These are phyloP conservation scores for Wickerhamiella cacticola DNA, from an alignment of 805 yeast genomes.

Conservation along the genomic window DNA sequence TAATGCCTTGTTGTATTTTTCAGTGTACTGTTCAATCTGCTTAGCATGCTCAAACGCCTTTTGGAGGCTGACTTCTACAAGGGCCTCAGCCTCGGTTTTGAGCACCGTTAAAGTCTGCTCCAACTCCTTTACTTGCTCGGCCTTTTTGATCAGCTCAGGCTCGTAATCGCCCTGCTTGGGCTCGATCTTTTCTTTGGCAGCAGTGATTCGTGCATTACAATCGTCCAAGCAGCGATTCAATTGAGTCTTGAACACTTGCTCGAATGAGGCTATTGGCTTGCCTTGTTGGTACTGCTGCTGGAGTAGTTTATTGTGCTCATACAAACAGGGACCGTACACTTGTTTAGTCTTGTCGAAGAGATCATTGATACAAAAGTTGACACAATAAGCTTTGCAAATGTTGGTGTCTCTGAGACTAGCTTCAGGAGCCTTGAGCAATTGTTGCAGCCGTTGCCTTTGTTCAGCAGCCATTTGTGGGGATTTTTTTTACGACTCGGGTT, in stretches of 20 bases:
- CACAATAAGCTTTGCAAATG: constrained; percentile 71
- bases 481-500: no score
- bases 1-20: constrained; percentile 10
- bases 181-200: constrained; percentile 53
- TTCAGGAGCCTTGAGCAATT: constrained; percentile 54
- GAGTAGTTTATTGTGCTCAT: constrained; percentile 42
- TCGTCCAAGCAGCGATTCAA: constrained; percentile 50
- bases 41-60: constrained; percentile 55
- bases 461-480: constrained; percentile 43
- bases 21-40: constrained; percentile 33
- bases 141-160: constrained; percentile 27
- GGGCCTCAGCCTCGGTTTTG: constrained; percentile 27
- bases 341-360: constrained; percentile 63
- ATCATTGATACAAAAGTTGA: constrained; percentile 80
- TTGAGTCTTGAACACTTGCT: constrained; percentile 35
- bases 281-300: constrained; percentile 3
- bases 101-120: constrained; percentile 42
- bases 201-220: constrained; percentile 50
- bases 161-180: constrained; percentile 34
- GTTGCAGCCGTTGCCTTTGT: constrained; percentile 64
- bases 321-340: constrained; percentile 63
- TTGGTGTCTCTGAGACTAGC: constrained; percentile 37
- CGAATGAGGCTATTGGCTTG: constrained; percentile 25
- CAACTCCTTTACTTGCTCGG: constrained; percentile 20
- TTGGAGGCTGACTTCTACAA: background rate